phyloP scores from a whole-genome alignment of 306 rosid species.

The Vachellia collinsii region DNA sequence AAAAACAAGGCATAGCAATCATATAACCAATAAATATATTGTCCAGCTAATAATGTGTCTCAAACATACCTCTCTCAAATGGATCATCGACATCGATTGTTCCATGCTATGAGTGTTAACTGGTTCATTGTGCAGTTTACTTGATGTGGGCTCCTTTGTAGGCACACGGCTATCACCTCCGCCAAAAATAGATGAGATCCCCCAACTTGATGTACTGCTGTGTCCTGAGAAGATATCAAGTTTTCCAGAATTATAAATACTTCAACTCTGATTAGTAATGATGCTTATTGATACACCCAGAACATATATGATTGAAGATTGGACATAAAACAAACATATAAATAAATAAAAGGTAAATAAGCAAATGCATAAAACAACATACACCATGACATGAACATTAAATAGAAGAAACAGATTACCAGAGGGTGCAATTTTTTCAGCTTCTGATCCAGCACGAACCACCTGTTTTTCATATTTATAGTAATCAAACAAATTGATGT shows the following conservation, averaged over 20 bases:
- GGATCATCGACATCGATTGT: slow-evolving; percentile 75
- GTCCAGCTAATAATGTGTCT: slow-evolving; percentile 17
- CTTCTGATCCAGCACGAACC: slow-evolving; percentile 66
- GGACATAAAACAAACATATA: slow-evolving; percentile 9
- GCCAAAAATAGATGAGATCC: slow-evolving; percentile 93
- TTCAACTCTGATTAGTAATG: slow-evolving; percentile 6
- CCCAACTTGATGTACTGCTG: slow-evolving; percentile 74
- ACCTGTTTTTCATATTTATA: slow-evolving; percentile 53
- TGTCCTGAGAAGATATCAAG: slow-evolving; percentile 54
- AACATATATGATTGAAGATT: slow-evolving; percentile 17
- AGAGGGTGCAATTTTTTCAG: slow-evolving; percentile 65
- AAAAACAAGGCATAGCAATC: slow-evolving; percentile 31
- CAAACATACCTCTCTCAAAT: slow-evolving; percentile 77
- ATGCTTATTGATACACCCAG: slow-evolving; percentile 15
- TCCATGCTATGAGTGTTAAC: slow-evolving; percentile 52
- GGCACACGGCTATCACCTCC: slow-evolving; percentile 68
- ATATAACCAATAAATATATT: slow-evolving; percentile 30
- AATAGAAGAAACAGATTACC: slow-evolving; percentile 54
- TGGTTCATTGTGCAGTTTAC: slow-evolving; percentile 64
- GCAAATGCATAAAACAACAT: slow-evolving; percentile 11
- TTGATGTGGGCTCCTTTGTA: slow-evolving; percentile 58
- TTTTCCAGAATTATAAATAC: slow-evolving; percentile 23
- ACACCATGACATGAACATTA: slow-evolving; percentile 16
- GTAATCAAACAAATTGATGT: slow-evolving; percentile 17
- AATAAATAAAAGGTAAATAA: not conserved